phyloP scores from a whole-genome alignment of 108 stramenopile species.

The Pseudonitzschia multistriata region DNA sequence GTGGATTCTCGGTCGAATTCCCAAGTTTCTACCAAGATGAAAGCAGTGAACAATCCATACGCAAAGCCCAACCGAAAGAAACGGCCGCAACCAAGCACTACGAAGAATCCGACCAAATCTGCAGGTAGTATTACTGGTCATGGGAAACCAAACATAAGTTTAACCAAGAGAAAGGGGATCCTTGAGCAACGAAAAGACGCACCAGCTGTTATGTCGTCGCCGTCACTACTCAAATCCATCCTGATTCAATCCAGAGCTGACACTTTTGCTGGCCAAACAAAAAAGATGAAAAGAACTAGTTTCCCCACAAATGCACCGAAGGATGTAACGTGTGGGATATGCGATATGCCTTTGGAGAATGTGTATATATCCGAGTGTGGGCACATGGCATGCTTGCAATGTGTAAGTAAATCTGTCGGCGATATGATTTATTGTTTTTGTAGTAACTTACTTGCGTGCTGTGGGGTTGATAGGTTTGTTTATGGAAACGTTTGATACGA shows the following conservation, averaged over 20 bases:
- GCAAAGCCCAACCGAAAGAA: neutral
- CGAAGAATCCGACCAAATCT: neutral
- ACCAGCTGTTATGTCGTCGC: neutral
- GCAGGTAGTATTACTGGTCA: neutral
- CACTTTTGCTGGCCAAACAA: slow-evolving; percentile 15
- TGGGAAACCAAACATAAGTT: neutral
- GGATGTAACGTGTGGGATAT: slow-evolving; percentile 48
- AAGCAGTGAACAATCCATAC: slow-evolving; percentile 4
- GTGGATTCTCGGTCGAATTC: neutral
- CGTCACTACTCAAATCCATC: slow-evolving; percentile 9
- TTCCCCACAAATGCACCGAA: slow-evolving; percentile 57
- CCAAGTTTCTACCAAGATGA: neutral
- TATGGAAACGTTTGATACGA: neutral
- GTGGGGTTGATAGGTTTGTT: neutral
- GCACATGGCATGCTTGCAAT: slow-evolving; percentile 32
- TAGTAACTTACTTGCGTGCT: neutral
- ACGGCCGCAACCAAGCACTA: neutral
- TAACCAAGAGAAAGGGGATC: neutral
- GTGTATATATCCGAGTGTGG: slow-evolving; percentile 60
- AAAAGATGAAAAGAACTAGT: slow-evolving; percentile 2
- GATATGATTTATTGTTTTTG: neutral
- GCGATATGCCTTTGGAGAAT: slow-evolving; percentile 36
- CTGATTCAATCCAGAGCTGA: slow-evolving; percentile 21
- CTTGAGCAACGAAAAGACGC: neutral
- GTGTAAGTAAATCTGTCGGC: slow-evolving; percentile 8